Evolutionary conservation across 2,329 filamentous ascomycete genomes (phyloP).

Genomic region (Venturia effusa): DNA sequence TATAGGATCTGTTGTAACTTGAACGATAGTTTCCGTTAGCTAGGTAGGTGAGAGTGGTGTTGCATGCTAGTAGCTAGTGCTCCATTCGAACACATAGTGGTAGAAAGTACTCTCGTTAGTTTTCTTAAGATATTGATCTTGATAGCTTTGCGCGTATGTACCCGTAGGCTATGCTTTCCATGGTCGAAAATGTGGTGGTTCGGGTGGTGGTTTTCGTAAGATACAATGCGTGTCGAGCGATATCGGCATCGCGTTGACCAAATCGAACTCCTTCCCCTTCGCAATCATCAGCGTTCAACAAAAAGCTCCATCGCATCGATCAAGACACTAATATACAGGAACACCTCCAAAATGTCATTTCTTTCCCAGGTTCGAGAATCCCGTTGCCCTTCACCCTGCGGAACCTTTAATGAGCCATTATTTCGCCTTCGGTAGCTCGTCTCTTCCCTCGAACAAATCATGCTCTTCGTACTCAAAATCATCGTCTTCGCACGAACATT

Average conservation of each 20-base stretch:
- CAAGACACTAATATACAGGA: not conserved
- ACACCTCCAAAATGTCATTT: not conserved
- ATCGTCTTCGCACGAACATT: not conserved
- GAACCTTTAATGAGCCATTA: no score
- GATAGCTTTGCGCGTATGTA: not conserved
- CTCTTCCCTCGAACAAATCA: not conserved
- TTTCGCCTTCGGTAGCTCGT: not conserved
- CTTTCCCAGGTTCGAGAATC: not conserved
- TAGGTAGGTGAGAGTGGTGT: not conserved
- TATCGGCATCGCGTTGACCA: not conserved
- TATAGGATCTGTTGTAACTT: not conserved
- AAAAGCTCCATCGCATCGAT: not conserved
- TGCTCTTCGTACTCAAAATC: not conserved
- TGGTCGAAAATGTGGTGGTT: not conserved
- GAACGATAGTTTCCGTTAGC: not conserved
- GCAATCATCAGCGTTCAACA: not conserved
- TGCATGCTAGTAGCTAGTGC: not conserved
- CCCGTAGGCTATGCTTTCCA: not conserved
- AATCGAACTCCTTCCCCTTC: no score
- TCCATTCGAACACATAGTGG: no score
- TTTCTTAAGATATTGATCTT: not conserved
- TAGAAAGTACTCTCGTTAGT: not conserved
- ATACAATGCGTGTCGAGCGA: not conserved
- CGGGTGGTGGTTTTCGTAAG: not conserved
- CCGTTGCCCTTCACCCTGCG: not conserved